Percentiles rank a stretch among this genome's conserved stretches.
Conservation (phyloP, 2,329 filamentous ascomycete species). For the Ophiostoma ulmi region DNA sequence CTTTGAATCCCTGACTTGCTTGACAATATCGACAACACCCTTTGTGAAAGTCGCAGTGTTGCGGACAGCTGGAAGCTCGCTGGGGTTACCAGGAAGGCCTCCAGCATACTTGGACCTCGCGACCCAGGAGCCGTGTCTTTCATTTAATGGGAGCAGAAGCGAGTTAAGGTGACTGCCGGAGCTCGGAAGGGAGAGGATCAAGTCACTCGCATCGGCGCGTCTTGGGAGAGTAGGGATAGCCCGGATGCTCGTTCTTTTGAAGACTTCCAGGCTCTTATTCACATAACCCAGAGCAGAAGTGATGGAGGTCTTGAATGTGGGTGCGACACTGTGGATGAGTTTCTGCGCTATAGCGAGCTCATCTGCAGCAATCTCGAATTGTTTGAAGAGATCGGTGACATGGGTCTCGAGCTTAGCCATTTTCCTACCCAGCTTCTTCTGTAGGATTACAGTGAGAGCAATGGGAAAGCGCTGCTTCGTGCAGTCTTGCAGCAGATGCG, state of each 20-base stretch:
- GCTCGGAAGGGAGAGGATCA: conserved; percentile 39
- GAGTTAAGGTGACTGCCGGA: conserved; percentile 36
- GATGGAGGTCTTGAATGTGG: conserved; percentile 13
- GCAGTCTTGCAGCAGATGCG: conserved; percentile 43
- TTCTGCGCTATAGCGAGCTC: conserved; percentile 31
- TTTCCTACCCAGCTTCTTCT: conserved; percentile 51
- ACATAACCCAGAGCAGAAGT: conserved; percentile 33
- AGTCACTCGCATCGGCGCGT: conserved; percentile 33
- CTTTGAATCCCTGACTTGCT: neutral
- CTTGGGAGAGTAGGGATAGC: conserved; percentile 40
- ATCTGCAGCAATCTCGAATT: neutral
- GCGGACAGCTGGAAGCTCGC: conserved; percentile 8
- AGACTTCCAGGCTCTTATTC: conserved; percentile 37
- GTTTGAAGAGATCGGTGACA: too few species aligned
- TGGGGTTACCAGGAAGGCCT: conserved; percentile 1
- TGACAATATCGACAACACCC: neutral
- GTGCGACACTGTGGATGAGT: neutral
- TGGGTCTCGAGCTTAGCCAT: conserved; percentile 51
- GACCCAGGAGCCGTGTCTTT: neutral
- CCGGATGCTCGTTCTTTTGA: conserved; percentile 38
- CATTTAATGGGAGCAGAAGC: conserved; percentile 20
- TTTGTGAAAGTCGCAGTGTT: neutral
- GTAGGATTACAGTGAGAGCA: conserved; percentile 36
- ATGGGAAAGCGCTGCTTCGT: conserved; percentile 28
- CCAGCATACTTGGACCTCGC: neutral